A percentile compares a stretch with the other conserved stretches of the same genome.
phyloP scores from a whole-genome alignment of 169 alveolate species.

The Eimeria falciformis region DNA sequence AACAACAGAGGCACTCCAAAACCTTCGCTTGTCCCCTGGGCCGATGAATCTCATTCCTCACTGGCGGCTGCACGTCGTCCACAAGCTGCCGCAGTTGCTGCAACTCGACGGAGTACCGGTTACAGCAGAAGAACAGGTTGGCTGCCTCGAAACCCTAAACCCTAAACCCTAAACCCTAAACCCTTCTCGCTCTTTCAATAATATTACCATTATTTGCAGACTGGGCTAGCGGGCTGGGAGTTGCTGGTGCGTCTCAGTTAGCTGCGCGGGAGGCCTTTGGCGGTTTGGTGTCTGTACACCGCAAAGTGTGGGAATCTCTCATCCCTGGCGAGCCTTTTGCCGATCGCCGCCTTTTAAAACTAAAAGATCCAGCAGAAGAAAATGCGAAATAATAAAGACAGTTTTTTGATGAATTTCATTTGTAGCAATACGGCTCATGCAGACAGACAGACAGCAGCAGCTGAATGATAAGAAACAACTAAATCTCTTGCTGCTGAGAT shows the following conservation, averaged over 20 bases:
- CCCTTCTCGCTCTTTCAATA: too few relatives aligned
- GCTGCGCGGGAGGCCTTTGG: slow-evolving; percentile 70
- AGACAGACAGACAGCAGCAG: not conserved
- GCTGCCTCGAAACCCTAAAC: not conserved
- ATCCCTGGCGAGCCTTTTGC: slow-evolving; percentile 70
- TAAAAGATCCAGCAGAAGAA: not conserved
- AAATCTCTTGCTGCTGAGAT: not conserved
- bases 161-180: too few relatives aligned
- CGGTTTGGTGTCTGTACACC: slow-evolving; percentile 31
- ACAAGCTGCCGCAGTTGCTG: slow-evolving; percentile 65
- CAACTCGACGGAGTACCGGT: slow-evolving; percentile 43
- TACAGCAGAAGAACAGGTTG: slow-evolving; percentile 70
- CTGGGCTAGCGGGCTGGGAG: too few relatives aligned
- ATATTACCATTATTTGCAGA: too few relatives aligned
- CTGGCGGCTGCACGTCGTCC: slow-evolving; percentile 54
- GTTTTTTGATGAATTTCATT: too few relatives aligned
- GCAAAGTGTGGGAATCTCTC: slow-evolving; percentile 50
- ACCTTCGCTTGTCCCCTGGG: slow-evolving; percentile 59
- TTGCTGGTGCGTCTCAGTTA: slow-evolving; percentile 38
- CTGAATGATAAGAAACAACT: too few relatives aligned
- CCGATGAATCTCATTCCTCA: slow-evolving; percentile 34
- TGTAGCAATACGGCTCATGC: not conserved
- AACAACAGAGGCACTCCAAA: slow-evolving; percentile 14
- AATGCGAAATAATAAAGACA: too few relatives aligned
- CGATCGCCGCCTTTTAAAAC: slow-evolving; percentile 69